Percentiles rank a stretch among this genome's conserved stretches.
phyloP scores from a whole-genome alignment of 2,329 filamentous ascomycete species.

The Arachnomyces sp. region DNA sequence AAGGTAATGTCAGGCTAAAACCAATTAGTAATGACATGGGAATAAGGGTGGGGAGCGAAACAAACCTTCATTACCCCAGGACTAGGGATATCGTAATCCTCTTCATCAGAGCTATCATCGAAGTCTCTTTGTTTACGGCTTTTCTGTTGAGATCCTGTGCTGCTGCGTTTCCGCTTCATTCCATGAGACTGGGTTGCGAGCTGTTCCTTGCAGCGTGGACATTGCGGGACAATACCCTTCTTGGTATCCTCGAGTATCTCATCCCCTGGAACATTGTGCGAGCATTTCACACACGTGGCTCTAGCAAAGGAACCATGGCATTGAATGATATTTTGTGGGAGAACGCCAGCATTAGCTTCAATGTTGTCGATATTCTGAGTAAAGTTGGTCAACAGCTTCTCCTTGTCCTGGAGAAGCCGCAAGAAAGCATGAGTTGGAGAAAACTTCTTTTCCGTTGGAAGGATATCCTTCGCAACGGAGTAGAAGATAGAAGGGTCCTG shows the following conservation, averaged over 20 bases:
- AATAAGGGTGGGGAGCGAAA: background rate
- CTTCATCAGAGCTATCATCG: constrained; percentile 49
- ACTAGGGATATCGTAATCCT: constrained; percentile 55
- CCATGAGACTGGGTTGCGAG: constrained; percentile 42
- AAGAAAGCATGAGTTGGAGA: constrained; percentile 95
- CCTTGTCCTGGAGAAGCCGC: constrained; percentile 73
- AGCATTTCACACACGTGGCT: constrained; percentile 78
- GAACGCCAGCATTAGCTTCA: constrained; percentile 76
- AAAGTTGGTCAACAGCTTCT: constrained; percentile 90
- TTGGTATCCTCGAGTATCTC: constrained; percentile 72
- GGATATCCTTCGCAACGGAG: constrained; percentile 78
- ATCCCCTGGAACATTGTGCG: constrained; percentile 63
- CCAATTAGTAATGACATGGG: constrained; percentile 7
- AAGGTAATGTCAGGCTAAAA: constrained; percentile 84
- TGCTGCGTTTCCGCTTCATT: constrained; percentile 46
- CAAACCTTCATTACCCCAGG: constrained; percentile 69
- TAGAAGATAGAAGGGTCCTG: constrained; percentile 87
- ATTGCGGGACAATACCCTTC: constrained; percentile 66
- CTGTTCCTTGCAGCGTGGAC: constrained; percentile 57
- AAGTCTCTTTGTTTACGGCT: constrained; percentile 50
- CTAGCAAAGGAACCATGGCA: constrained; percentile 95
- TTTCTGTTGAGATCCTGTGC: constrained; percentile 36
- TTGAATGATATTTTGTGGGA: constrained; percentile 75
- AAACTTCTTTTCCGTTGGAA: constrained; percentile 70
- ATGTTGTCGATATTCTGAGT: constrained; percentile 99